Evolutionary conservation across 345 rosid genomes (phyloP).

Genomic region (Clausena lansium): DNA sequence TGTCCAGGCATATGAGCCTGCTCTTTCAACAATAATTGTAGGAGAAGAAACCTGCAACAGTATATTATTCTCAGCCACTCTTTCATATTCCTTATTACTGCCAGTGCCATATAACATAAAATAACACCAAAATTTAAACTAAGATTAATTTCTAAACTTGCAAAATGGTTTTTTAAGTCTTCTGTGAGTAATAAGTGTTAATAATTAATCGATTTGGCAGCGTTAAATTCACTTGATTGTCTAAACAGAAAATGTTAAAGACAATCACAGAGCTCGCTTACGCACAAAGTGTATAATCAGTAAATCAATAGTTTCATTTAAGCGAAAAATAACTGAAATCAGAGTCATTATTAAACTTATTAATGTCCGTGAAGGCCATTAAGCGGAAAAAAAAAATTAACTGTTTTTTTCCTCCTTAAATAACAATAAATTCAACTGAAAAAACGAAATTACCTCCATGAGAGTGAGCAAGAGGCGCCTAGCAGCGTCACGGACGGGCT

Average conservation of each 20-base stretch:
- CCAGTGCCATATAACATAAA: neutral
- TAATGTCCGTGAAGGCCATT: neutral
- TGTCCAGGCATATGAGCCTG: slow-evolving; percentile 94
- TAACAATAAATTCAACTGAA: neutral
- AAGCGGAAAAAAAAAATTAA: neutral
- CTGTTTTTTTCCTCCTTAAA: neutral
- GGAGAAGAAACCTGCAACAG: slow-evolving; percentile 89
- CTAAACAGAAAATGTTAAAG: neutral
- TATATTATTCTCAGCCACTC: slow-evolving; percentile 11
- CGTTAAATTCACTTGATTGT: neutral
- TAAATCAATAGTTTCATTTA: neutral
- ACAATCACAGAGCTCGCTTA: neutral
- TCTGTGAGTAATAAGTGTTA: neutral
- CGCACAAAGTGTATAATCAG: neutral
- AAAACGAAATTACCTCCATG: slow-evolving; percentile 69
- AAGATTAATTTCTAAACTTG: no score
- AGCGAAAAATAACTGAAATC: neutral
- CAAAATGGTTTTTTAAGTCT: neutral
- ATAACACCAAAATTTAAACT: neutral
- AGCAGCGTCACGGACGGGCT: slow-evolving; percentile 96
- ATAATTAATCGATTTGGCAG: neutral
- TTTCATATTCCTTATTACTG: neutral
- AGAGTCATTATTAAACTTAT: neutral
- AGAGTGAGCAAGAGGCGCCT: slow-evolving; percentile 88
- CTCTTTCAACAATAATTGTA: slow-evolving; percentile 93